phyloP scores from a whole-genome alignment of 2,329 filamentous ascomycete genomes.

The Sporothrix curviconia region DNA sequence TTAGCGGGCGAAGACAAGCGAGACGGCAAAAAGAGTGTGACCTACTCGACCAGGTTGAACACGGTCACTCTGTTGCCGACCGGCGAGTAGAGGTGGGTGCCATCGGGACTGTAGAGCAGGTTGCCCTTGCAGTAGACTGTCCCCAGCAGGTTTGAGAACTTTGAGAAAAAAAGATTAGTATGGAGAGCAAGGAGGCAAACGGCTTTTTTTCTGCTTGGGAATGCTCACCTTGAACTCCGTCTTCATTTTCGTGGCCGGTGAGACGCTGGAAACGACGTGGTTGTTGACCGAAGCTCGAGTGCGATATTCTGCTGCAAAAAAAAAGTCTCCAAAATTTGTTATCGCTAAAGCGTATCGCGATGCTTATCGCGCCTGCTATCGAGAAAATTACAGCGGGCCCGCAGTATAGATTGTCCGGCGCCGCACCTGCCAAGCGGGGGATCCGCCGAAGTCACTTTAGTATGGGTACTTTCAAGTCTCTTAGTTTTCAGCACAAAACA shows the following conservation, averaged over 20 bases:
- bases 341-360: constrained; percentile 12
- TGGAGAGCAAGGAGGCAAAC: not conserved
- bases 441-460: not conserved
- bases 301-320: constrained; percentile 11
- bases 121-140: constrained; percentile 99
- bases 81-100: constrained; percentile 88
- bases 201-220: not conserved
- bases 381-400: constrained; percentile 11
- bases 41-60: constrained; percentile 91
- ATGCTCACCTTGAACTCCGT: constrained; percentile 86
- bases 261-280: not conserved
- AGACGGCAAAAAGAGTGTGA: not conserved
- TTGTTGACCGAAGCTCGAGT: not conserved
- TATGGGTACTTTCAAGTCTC: not conserved
- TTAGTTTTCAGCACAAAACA: not conserved
- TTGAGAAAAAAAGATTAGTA: constrained; percentile 5
- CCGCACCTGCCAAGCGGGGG: constrained; percentile 2
- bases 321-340: constrained; percentile 16
- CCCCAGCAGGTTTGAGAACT: constrained; percentile 98
- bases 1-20: not conserved
- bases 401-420: constrained; percentile 9
- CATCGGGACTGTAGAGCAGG: constrained; percentile 91
- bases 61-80: constrained; percentile 94
- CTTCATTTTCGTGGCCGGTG: constrained; percentile 67
- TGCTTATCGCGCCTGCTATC: constrained; percentile 9